A percentile compares a stretch with the other conserved stretches of the same genome.
Evolutionary conservation across 768 basidiomycete species (phyloP).

Genomic region (Gloeostereum incarnatum): DNA sequence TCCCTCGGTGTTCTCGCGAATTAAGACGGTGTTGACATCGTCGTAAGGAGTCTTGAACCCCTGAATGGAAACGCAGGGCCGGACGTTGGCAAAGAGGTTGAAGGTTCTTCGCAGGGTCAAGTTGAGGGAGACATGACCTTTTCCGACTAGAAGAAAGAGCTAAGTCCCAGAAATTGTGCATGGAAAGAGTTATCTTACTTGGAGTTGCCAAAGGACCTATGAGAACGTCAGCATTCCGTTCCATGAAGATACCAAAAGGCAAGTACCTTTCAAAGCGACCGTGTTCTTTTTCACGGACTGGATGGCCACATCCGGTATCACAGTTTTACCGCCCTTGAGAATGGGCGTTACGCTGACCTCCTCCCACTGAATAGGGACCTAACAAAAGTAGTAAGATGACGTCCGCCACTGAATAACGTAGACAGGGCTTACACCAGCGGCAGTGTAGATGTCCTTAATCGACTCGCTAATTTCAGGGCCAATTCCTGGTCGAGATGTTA

Average conservation of each 20-base stretch:
- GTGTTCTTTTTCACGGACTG: constrained; percentile 93
- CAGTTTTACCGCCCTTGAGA: constrained; percentile 91
- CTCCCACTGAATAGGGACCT: constrained; percentile 99
- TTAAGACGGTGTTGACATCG: constrained; percentile 95
- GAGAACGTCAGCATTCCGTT: background rate
- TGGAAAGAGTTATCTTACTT: constrained; percentile 43
- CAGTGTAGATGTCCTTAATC: constrained; percentile 86
- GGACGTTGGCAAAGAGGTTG: constrained; percentile 97
- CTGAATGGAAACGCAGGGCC: constrained; percentile 91
- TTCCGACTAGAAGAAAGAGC: constrained; percentile 61
- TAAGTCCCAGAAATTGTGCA: constrained; percentile 4
- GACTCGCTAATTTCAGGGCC: constrained; percentile 98
- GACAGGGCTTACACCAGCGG: constrained; percentile 56
- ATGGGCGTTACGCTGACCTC: constrained; percentile 96
- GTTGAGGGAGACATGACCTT: constrained; percentile 98
- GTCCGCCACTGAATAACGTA: constrained; percentile 1
- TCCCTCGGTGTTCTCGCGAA: constrained; percentile 99
- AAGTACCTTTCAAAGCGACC: constrained; percentile 88
- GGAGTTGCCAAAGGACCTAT: constrained; percentile 93
- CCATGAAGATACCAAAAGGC: background rate
- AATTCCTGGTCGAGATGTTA: constrained; percentile 55
- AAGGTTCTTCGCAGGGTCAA: constrained; percentile 95
- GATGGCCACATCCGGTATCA: constrained; percentile 90
- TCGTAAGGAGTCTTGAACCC: constrained; percentile 99
- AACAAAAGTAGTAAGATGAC: constrained; percentile 4